Evolutionary conservation across 2,329 filamentous ascomycete species (phyloP).

Genomic region (Ambrosiella cleistominuta): DNA sequence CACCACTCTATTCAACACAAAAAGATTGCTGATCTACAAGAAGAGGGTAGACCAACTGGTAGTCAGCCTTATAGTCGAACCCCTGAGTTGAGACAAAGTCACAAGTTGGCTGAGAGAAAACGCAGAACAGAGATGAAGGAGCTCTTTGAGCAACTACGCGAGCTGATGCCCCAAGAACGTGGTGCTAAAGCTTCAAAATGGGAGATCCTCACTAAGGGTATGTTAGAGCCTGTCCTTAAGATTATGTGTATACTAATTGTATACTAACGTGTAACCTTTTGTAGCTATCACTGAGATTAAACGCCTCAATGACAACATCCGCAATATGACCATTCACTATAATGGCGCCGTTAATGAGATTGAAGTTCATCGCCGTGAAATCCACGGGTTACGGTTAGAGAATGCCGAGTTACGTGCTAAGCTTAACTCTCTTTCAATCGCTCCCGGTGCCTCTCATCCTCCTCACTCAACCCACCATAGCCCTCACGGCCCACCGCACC

Average conservation of each 20-base stretch:
- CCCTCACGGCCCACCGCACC: slow-evolving; percentile 15
- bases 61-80: slow-evolving; percentile 67
- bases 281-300: slow-evolving; percentile 45
- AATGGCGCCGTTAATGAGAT: slow-evolving; percentile 26
- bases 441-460: slow-evolving; percentile 9
- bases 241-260: neutral
- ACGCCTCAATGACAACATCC: slow-evolving; percentile 32
- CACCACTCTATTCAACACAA: slow-evolving; percentile 64
- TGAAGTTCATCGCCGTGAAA: slow-evolving; percentile 31
- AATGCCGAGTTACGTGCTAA: slow-evolving; percentile 28
- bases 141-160: slow-evolving; percentile 63
- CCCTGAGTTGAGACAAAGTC: slow-evolving; percentile 63
- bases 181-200: slow-evolving; percentile 78
- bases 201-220: slow-evolving; percentile 77
- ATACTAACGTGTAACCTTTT: neutral
- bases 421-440: slow-evolving; percentile 13
- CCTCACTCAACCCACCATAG: slow-evolving; percentile 11
- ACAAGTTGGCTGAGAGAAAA: slow-evolving; percentile 73
- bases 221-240: slow-evolving; percentile 15
- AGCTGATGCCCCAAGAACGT: slow-evolving; percentile 61
- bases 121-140: slow-evolving; percentile 78
- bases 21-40: slow-evolving; percentile 48
- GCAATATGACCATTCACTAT: slow-evolving; percentile 29
- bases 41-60: slow-evolving; percentile 33
- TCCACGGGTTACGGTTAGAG: slow-evolving; percentile 30